Base-by-base conservation (phyloP, 345 rosid genomes). In the Aquilaria yunnanensis region DNA sequence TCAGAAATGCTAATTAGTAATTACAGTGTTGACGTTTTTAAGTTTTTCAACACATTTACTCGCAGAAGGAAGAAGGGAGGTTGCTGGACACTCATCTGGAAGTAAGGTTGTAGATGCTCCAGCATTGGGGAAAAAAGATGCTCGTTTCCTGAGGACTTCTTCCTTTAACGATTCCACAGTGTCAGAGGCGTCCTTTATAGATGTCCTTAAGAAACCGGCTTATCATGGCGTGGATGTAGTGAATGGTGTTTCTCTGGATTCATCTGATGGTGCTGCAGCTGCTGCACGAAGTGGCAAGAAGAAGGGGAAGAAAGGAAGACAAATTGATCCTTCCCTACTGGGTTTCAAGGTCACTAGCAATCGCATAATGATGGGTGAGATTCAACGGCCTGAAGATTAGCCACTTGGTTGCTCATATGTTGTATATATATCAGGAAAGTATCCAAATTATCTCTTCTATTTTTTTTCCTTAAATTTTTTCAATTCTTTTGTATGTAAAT, bases 151-250 rank as follows among this genome's bases (percentile, higher is more conserved):
- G 32, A 70, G 82, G 45, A 74, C 81, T 1, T 71, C 87, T 49
- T 86, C 87, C 30, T 78, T 41, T 45, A 68, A 66, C 6, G 87
- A 83, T 66, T 79, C 80, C 9, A 77, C 76, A 32, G 74, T 56
- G 0, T 64, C 93, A 6, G 93, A 86, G 68, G 68, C 95, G 32
- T 89, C 96, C 14, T 91, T 89, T 64, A 86, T 85, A 4, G 98
- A 89, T 69, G 81, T 89, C 90, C 83, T 86, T 50, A 86, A 75
- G 75, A 83, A 66, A 47, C 68, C 70, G 1, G 68, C 58, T 49
- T 55, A 9, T 34, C 66, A 47, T 0, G 72, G 62, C 32, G 14
- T 48, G 9, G 74, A 70, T 33, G 47, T 65, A 14, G 57, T 14
- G 10, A 67, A 56, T 32, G 52, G 23, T 52, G 53, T 60, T 41